phyloP scores from a whole-genome alignment of 1,139 yeast genomes.

The Debaryomyces subglobosus region DNA sequence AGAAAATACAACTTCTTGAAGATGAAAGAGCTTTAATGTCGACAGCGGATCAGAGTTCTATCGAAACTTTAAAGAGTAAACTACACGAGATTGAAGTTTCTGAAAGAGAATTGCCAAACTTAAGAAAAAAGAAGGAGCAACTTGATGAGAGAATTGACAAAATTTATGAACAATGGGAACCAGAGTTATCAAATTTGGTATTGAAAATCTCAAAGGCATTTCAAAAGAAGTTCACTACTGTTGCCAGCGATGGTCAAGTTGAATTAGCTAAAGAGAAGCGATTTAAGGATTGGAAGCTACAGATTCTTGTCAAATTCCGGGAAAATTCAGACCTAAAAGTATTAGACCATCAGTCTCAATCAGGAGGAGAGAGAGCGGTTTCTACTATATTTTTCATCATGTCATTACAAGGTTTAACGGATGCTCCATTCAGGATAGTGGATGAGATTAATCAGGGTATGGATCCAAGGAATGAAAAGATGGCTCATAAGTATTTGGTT shows the following conservation, averaged over 20 bases:
- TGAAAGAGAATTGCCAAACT: conserved; percentile 37
- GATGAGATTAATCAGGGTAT: conserved; percentile 99
- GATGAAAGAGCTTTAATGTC: conserved; percentile 44
- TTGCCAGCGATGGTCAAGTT: conserved; percentile 87
- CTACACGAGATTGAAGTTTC: conserved; percentile 33
- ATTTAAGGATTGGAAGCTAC: conserved; percentile 79
- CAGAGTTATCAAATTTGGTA: conserved; percentile 55
- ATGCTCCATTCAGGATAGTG: conserved; percentile 91
- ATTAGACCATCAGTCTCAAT: conserved; percentile 84
- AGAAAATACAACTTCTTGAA: conserved; percentile 36
- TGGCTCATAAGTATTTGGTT: conserved; percentile 86
- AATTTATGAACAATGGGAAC: conserved; percentile 57
- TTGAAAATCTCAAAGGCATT: conserved; percentile 62
- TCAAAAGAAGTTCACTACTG: conserved; percentile 63
- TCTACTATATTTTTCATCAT: conserved; percentile 89
- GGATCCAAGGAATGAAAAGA: conserved; percentile 92
- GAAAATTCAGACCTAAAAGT: conserved; percentile 69
- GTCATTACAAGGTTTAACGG: conserved; percentile 88
- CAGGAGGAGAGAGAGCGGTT: conserved; percentile 98
- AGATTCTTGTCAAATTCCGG: conserved; percentile 84
- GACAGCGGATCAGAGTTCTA: conserved; percentile 42
- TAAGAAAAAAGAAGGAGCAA: conserved; percentile 27
- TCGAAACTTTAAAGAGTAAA: conserved; percentile 35
- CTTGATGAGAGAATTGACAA: conserved; percentile 39
- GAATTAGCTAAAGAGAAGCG: conserved; percentile 55